Percentiles rank a stretch among this genome's conserved stretches.
Conservation (phyloP, 2,329 filamentous ascomycete genomes). For the Colletotrichum scovillei region DNA sequence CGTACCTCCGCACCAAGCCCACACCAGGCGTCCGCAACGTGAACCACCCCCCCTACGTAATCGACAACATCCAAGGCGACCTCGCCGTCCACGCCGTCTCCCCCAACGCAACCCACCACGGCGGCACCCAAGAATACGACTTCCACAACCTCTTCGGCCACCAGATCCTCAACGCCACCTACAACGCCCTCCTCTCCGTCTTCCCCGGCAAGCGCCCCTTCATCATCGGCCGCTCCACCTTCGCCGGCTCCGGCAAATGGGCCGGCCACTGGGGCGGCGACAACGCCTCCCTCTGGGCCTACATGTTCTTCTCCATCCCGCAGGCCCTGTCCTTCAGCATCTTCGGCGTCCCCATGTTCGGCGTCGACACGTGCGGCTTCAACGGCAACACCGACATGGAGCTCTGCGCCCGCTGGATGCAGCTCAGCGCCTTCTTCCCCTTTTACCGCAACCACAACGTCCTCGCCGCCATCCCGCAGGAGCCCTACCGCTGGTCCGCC, state of each 20-base stretch:
- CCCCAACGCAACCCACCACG: slow-evolving; percentile 81
- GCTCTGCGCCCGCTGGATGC: slow-evolving; percentile 81
- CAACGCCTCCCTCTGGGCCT: slow-evolving; percentile 76
- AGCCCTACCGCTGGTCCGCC: slow-evolving; percentile 76
- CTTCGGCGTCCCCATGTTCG: slow-evolving; percentile 83
- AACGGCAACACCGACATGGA: slow-evolving; percentile 74
- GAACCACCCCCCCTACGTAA: slow-evolving; percentile 80
- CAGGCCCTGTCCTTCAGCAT: slow-evolving; percentile 79
- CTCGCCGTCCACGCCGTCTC: slow-evolving; percentile 78
- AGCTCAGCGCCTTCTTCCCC: slow-evolving; percentile 78
- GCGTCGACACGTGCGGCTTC: slow-evolving; percentile 78
- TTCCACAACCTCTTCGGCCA: slow-evolving; percentile 84
- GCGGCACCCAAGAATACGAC: slow-evolving; percentile 82
- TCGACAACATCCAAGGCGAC: slow-evolving; percentile 80
- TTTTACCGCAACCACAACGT: slow-evolving; percentile 84
- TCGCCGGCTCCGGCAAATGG: slow-evolving; percentile 79
- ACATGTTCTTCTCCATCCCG: slow-evolving; percentile 81
- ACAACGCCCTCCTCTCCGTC: slow-evolving; percentile 73
- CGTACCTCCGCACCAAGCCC: slow-evolving; percentile 58
- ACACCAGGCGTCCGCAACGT: slow-evolving; percentile 74
- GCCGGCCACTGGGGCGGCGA: slow-evolving; percentile 88
- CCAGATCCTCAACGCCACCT: slow-evolving; percentile 81
- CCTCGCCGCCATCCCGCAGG: slow-evolving; percentile 70
- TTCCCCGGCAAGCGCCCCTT: slow-evolving; percentile 80
- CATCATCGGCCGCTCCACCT: slow-evolving; percentile 86